Base-by-base conservation (phyloP, 805 yeast species). In the Yarrowia divulgata region DNA sequence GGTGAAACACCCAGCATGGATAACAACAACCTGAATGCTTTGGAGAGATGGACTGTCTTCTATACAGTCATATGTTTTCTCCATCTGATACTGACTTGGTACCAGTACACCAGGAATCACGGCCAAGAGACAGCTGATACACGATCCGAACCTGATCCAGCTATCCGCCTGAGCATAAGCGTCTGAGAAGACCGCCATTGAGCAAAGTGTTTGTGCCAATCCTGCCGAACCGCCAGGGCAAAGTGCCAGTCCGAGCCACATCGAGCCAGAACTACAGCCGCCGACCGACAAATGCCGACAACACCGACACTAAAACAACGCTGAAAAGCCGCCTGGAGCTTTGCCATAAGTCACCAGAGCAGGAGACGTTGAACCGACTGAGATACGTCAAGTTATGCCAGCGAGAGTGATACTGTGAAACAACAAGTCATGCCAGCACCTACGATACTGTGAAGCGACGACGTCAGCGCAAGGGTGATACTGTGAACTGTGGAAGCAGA, bases 1-100 rank as follows among this genome's bases (percentile, higher is more conserved):
- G 50, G 50, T 46, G 50, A 46, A 46, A 46, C 12, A 13, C 50
- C 50, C 50, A 46, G 50, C 50, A 46, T 46, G 50, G 34, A 46
- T 10, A 18, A 45, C 19, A 2, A 39, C 10, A 13, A 5, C 40
- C 40, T 39, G 40, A 39, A 39, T 39, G 40, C 40, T 39, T 42
- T 42, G 45, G 45, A 42, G 45, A 5, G 45, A 42, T 42, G n/a
- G n/a, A 23, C 29, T 23, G 29, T 23, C 29, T 40, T 23, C 29
- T 23, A 23, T 4, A 14, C 43, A 40, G 43, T 40, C 43, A 14
- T 40, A 8, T 40, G 43, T 40, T n/a, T 40, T 40, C 43, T 40
- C 43, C 43, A 13, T 40, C 46, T 42, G 46, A 16, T 42, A 42
- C 19, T 42, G 46, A 40, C n/a, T 40, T 23, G 29, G 29, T 23